These are phyloP conservation scores for Lactarius vividus DNA, from an alignment of 768 basidiomycete genomes.

Conservation along the genomic window DNA sequence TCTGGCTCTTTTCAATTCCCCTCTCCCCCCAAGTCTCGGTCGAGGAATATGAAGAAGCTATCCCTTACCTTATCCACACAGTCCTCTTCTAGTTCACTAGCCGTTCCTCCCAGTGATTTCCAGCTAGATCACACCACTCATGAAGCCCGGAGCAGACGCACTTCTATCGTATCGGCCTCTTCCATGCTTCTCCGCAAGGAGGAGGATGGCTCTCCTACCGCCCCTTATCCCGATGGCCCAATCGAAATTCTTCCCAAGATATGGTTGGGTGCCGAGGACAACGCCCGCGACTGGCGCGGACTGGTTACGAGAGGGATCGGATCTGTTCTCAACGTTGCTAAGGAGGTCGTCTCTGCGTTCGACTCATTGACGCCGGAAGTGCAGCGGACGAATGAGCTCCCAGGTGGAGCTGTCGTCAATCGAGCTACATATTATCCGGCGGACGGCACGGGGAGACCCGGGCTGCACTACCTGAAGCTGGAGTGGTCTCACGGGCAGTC, in stretches of 20 bases:
- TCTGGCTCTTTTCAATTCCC: slow-evolving; percentile 47
- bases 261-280: slow-evolving; percentile 91
- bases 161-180: slow-evolving; percentile 63
- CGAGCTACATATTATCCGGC: slow-evolving; percentile 63
- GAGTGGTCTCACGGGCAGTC: slow-evolving; percentile 94
- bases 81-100: slow-evolving; percentile 54
- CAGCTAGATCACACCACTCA: slow-evolving; percentile 34
- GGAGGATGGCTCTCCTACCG: slow-evolving; percentile 55
- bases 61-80: slow-evolving; percentile 65
- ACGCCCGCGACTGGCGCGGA: slow-evolving; percentile 75
- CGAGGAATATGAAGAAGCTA: slow-evolving; percentile 73
- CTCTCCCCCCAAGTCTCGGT: slow-evolving; percentile 42
- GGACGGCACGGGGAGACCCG: slow-evolving; percentile 68
- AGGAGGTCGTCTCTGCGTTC: slow-evolving; percentile 79
- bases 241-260: slow-evolving; percentile 80
- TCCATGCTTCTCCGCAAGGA: slow-evolving; percentile 60
- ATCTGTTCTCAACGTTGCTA: slow-evolving; percentile 87
- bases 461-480: slow-evolving; percentile 85
- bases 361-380: slow-evolving; percentile 46
- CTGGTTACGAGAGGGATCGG: slow-evolving; percentile 71
- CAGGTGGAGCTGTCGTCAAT: slow-evolving; percentile 46
- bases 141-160: slow-evolving; percentile 52
- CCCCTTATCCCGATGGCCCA: slow-evolving; percentile 79
- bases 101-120: slow-evolving; percentile 37
- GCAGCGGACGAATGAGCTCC: slow-evolving; percentile 55